Conservation (phyloP, 2,329 filamentous ascomycete genomes). For the Camillea tinctor region DNA sequence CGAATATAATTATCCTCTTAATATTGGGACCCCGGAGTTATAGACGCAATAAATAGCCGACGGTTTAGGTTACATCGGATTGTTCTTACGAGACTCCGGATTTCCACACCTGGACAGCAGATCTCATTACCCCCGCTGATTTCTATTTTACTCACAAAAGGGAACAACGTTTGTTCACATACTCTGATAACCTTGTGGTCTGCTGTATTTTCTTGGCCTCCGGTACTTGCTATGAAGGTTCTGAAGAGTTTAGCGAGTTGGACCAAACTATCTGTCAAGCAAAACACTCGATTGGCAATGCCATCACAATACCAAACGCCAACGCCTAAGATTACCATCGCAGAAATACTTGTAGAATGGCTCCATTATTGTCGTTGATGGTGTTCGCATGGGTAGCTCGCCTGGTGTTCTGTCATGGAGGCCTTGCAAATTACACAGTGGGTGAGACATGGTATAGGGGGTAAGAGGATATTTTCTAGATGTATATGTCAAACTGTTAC, state of each 20-base stretch:
- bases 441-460: constrained; percentile 42
- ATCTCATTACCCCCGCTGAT: neutral
- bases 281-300: neutral
- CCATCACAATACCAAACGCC: neutral
- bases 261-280: neutral
- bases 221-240: constrained; percentile 18
- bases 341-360: constrained; percentile 1
- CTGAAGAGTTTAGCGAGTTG: neutral
- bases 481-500: neutral
- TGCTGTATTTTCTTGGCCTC: constrained; percentile 21
- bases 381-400: constrained; percentile 13
- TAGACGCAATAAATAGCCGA: constrained; percentile 22
- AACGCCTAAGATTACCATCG: neutral
- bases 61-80: constrained; percentile 11
- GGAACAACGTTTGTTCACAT: neutral
- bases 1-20: neutral
- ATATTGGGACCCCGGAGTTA: neutral
- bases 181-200: neutral
- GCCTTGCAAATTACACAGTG: constrained; percentile 41
- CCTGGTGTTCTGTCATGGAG: constrained; percentile 33
- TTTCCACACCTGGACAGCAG: constrained; percentile 22
- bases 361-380: constrained; percentile 9
- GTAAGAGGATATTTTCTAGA: constrained; percentile 22
- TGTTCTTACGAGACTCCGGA: constrained; percentile 19
- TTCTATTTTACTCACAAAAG: constrained; percentile 1